phyloP scores from a whole-genome alignment of 208 protist species.

The Acanthamoeba castellanii region DNA sequence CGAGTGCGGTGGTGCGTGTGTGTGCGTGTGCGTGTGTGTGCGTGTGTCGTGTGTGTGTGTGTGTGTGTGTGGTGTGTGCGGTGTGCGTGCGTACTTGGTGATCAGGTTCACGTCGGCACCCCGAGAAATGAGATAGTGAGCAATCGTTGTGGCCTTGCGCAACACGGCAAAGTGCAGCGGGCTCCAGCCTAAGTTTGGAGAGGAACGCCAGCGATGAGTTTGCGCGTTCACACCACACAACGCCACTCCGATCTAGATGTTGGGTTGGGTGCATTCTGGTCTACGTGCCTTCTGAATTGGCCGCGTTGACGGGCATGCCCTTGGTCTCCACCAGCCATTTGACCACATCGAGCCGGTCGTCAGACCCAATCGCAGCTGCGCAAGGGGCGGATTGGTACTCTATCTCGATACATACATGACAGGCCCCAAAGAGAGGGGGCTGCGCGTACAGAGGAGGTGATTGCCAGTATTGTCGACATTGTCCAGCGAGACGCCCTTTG shows the following conservation, averaged over 20 bases:
- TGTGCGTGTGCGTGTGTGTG: too few relatives aligned
- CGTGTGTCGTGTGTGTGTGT: too few relatives aligned
- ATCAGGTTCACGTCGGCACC: background rate
- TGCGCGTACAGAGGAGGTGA: background rate
- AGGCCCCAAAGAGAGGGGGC: background rate
- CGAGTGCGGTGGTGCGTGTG: too few relatives aligned
- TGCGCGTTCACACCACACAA: too few relatives aligned
- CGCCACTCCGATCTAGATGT: too few relatives aligned
- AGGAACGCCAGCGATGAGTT: background rate
- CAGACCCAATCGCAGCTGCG: background rate
- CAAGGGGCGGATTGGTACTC: too few relatives aligned
- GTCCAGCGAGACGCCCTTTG: background rate
- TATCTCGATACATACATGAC: background rate
- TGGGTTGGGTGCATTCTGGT: too few relatives aligned
- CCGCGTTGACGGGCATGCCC: background rate
- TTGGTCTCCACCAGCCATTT: slow-evolving; percentile 20
- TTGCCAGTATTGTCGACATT: background rate
- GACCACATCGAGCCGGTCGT: background rate
- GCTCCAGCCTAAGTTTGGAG: background rate
- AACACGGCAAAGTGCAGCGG: background rate
- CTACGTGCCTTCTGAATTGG: background rate
- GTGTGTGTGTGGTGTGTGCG: too few relatives aligned
- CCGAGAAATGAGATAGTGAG: background rate
- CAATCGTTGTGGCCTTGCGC: background rate
- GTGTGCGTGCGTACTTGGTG: background rate